These are phyloP conservation scores for Trametes cubensis DNA, from an alignment of 768 basidiomycete species.

Conservation along the genomic window DNA sequence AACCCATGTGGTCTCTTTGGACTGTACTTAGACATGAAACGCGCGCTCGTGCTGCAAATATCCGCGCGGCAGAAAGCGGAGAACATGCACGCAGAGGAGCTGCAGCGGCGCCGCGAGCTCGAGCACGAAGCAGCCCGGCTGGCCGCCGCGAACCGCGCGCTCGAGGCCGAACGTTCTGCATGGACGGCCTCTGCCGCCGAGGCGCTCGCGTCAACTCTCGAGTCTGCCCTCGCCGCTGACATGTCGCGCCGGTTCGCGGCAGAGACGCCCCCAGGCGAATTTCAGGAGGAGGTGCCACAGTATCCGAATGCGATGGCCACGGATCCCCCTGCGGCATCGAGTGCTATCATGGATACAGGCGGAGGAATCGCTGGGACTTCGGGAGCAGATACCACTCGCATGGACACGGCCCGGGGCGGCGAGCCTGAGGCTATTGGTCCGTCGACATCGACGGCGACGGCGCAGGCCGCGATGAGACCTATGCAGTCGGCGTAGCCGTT, in stretches of 20 bases:
- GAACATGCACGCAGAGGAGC: slow-evolving; percentile 35
- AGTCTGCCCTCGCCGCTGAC: slow-evolving; percentile 12
- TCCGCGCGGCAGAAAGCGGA: slow-evolving; percentile 40
- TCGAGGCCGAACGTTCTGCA: slow-evolving; percentile 22
- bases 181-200: slow-evolving; percentile 26
- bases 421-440: background rate
- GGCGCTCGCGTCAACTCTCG: slow-evolving; percentile 21
- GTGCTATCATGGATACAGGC: too few relatives aligned
- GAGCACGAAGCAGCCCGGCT: slow-evolving; percentile 31
- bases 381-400: too few relatives aligned
- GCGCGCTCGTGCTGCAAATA: slow-evolving; percentile 35
- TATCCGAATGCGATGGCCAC: background rate
- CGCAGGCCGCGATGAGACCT: background rate
- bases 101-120: slow-evolving; percentile 35
- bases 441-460: background rate
- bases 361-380: too few relatives aligned
- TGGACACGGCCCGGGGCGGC: background rate
- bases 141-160: slow-evolving; percentile 19
- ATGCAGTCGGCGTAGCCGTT: background rate
- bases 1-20: background rate
- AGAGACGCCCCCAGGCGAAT: slow-evolving; percentile 1
- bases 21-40: slow-evolving; percentile 36
- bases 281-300: background rate
- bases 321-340: too few relatives aligned
- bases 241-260: slow-evolving; percentile 11